Conservation (phyloP, 2,329 filamentous ascomycete genomes). For the Celoporthe dispersa region DNA sequence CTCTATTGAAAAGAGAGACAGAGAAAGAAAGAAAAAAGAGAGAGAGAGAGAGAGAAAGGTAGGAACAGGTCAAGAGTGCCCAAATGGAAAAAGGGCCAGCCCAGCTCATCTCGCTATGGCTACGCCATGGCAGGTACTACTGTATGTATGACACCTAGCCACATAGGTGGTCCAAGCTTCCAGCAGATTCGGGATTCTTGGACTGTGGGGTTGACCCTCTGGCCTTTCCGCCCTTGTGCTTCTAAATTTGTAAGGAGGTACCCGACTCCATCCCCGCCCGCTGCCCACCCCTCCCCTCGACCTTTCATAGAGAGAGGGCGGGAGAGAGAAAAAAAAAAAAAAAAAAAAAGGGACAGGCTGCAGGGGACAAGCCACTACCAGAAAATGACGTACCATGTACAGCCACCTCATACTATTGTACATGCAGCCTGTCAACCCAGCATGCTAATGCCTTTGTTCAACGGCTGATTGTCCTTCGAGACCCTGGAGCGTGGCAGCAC, state of each 20-base stretch:
- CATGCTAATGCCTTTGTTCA: neutral
- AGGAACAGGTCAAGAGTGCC: neutral
- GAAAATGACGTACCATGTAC: constrained; percentile 10
- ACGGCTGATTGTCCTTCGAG: neutral
- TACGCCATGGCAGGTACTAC: neutral
- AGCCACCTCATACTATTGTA: neutral
- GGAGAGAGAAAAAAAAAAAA: neutral
- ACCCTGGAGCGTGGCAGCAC: neutral
- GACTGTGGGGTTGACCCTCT: neutral
- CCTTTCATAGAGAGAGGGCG: neutral
- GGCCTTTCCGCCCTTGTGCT: neutral
- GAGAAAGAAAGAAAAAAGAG: too few species aligned
- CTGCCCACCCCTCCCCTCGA: too few species aligned
- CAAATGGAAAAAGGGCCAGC: neutral
- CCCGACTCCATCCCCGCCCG: neutral
- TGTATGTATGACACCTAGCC: neutral
- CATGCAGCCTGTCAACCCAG: neutral
- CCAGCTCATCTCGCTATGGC: neutral
- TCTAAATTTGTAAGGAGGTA: neutral
- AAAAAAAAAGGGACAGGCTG: neutral
- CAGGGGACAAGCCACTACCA: neutral
- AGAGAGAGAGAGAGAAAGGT: neutral
- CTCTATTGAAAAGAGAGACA: too few species aligned
- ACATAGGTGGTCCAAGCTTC: constrained; percentile 7
- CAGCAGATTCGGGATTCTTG: neutral